phyloP scores from a whole-genome alignment of 441 rosid genomes.

The Populus trichocarpa region DNA sequence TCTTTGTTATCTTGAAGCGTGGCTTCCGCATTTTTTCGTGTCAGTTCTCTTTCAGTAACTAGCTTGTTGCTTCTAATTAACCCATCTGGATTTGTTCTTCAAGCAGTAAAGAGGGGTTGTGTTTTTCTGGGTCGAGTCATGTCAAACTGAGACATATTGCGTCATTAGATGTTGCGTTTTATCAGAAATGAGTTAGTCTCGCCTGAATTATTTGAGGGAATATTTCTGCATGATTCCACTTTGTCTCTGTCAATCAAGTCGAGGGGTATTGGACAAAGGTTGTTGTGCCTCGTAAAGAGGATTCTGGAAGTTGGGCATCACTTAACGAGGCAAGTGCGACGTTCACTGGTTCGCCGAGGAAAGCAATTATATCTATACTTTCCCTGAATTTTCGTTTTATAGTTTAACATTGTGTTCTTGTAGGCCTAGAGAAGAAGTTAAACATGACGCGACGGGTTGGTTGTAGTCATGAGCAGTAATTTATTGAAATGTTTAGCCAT shows the following conservation, averaged over 20 bases:
- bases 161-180: conserved; percentile 14
- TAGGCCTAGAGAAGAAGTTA: background rate
- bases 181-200: conserved; percentile 20
- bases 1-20: background rate
- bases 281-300: conserved; percentile 17
- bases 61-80: background rate
- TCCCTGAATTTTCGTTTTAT: background rate
- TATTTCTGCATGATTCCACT: conserved; percentile 39
- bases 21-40: background rate
- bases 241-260: conserved; percentile 38
- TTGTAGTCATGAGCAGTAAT: background rate
- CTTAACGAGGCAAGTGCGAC: conserved; percentile 18
- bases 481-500: background rate
- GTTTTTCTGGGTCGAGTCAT: conserved; percentile 17
- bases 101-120: background rate
- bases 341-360: conserved; percentile 15
- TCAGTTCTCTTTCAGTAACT: background rate
- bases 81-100: background rate
- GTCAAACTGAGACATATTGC: conserved; percentile 16
- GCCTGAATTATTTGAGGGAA: conserved; percentile 43
- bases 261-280: conserved; percentile 37
- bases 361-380: conserved; percentile 17
- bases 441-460: background rate
- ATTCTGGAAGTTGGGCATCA: conserved; percentile 26
- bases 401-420: background rate